phyloP scores from a whole-genome alignment of 1,284 basidiomycete genomes.

The Ustilago vetiveriae region DNA sequence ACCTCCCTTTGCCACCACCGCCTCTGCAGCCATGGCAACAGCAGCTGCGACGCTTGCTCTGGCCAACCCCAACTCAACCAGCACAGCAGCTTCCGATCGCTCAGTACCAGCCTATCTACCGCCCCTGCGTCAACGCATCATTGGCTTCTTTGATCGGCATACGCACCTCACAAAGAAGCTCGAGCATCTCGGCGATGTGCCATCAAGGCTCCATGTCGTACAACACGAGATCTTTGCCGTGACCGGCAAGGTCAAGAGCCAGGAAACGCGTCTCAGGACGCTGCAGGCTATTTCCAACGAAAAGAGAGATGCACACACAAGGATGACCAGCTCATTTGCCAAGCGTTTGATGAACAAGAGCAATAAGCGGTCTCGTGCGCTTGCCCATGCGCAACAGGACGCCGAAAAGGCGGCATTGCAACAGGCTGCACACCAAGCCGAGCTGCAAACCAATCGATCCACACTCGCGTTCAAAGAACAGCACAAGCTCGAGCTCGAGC shows the following conservation, averaged over 20 bases:
- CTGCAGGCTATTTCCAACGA: conserved; percentile 20
- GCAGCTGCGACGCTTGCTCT: conserved; percentile 26
- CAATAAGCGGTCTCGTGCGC: conserved; percentile 9
- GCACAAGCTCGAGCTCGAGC: conserved; percentile 20
- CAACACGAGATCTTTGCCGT: conserved; percentile 35
- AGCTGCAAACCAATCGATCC: conserved; percentile 19
- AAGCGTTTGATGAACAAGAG: conserved; percentile 44
- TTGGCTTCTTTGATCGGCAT: conserved; percentile 25
- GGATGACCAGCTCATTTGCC: conserved; percentile 29
- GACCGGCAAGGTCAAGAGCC: conserved; percentile 42
- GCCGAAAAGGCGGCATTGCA: conserved; percentile 21
- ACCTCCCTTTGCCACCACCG: conserved; percentile 17
- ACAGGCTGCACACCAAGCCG: conserved; percentile 23
- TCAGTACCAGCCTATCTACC: conserved; percentile 36
- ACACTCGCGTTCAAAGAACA: conserved; percentile 4
- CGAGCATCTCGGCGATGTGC: conserved; percentile 32
- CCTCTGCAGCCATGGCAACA: conserved; percentile 14
- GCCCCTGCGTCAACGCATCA: conserved; percentile 28
- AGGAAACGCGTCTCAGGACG: conserved; percentile 28
- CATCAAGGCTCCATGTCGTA: conserved; percentile 15
- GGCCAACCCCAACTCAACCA: background rate
- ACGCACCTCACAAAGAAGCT: conserved; percentile 24
- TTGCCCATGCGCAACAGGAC: conserved; percentile 15
- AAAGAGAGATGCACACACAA: conserved; percentile 14
- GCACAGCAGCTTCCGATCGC: conserved; percentile 16